Evolutionary conservation across 2,329 filamentous ascomycete genomes (phyloP), one percentile per base, ranked within the genome.

Genomic region (Amphichorda felina): DNA sequence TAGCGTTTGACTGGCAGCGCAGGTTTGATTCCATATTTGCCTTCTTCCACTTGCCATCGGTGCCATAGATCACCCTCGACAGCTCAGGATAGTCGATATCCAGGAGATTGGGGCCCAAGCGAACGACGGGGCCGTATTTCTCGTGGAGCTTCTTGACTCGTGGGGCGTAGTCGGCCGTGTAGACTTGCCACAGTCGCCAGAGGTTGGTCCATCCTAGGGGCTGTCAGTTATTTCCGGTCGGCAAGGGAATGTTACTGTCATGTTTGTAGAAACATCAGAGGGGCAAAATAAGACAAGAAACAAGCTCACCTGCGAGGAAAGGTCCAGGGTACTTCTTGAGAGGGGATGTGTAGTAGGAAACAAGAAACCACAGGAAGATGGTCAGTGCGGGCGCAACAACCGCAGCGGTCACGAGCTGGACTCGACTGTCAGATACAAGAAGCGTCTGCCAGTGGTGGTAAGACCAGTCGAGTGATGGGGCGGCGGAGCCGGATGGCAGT

Each of bases 181-280:
- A 43, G 4, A 48, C 50, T 21, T 53, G 49, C 29, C 45, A 49
- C 15, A 60, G 38, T 8, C 54, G 53, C 57, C 56, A 62, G 4
- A 61, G 35, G 11, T 57, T 56, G 1, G 55, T 60, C 37, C 49
- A 55, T 29, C 33, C 51, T 46, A 31, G 3, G 21, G 21, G 6
- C 21, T 24, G 21, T 24, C 10, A 24, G 21, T 10, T 2, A 11
- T 1, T 6, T 19, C 17, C 14, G n/a, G 28, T 41, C 16, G 40
- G 36, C n/a, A n/a, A n/a, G n/a, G 13, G 26, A 21, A 10, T 24
- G 6, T 10, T 24, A 24, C 6, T 24, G 21, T 24, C 6, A 28
- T 10, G 11, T n/a, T n/a, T n/a, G n/a, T n/a, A n/a, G n/a, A n/a
- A n/a, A n/a, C n/a, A n/a, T n/a, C n/a, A n/a, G n/a, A n/a, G n/a